A percentile compares a stretch with the other conserved stretches of the same genome.
phyloP scores from a whole-genome alignment of 2,329 filamentous ascomycete genomes.

The Ramichloridium luteum region DNA sequence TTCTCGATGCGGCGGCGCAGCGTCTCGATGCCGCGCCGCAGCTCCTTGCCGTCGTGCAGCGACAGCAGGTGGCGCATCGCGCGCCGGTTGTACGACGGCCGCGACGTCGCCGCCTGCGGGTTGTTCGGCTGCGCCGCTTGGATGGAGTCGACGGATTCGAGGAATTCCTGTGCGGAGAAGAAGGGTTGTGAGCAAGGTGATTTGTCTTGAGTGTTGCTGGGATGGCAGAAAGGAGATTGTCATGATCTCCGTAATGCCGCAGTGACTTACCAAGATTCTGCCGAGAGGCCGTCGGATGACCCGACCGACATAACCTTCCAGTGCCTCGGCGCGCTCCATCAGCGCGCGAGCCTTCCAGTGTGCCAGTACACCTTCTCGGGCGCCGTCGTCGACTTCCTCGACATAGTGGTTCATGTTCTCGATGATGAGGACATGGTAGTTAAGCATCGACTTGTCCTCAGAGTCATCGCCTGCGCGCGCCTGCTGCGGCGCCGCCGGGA shows the following conservation, averaged over 20 bases:
- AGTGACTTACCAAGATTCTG: conserved; percentile 54
- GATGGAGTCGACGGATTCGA: conserved; percentile 73
- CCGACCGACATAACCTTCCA: conserved; percentile 73
- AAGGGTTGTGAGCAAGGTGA: too few relatives aligned
- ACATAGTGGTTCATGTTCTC: conserved; percentile 99
- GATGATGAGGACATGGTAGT: conserved; percentile 93
- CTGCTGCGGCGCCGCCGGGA: conserved; percentile 39
- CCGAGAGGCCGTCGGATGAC: conserved; percentile 83
- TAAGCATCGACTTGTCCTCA: conserved; percentile 92
- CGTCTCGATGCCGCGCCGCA: conserved; percentile 66
- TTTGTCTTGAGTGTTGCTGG: too few relatives aligned
- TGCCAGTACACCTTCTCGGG: conserved; percentile 59
- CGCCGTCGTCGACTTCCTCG: conserved; percentile 65
- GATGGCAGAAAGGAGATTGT: background rate
- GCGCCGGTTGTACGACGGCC: conserved; percentile 69
- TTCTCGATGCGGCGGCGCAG: conserved; percentile 89
- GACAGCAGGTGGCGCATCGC: conserved; percentile 79
- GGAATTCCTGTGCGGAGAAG: conserved; percentile 58
- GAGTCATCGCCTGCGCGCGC: conserved; percentile 39
- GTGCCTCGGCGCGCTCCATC: conserved; percentile 71
- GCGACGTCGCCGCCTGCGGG: conserved; percentile 53
- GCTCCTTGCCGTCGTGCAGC: conserved; percentile 69
- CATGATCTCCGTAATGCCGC: too few relatives aligned
- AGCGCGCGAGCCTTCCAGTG: conserved; percentile 71
- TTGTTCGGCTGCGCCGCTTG: conserved; percentile 41